These are phyloP conservation scores for Daldinia sp. DNA, from an alignment of 2,329 filamentous ascomycete genomes.

Conservation along the genomic window DNA sequence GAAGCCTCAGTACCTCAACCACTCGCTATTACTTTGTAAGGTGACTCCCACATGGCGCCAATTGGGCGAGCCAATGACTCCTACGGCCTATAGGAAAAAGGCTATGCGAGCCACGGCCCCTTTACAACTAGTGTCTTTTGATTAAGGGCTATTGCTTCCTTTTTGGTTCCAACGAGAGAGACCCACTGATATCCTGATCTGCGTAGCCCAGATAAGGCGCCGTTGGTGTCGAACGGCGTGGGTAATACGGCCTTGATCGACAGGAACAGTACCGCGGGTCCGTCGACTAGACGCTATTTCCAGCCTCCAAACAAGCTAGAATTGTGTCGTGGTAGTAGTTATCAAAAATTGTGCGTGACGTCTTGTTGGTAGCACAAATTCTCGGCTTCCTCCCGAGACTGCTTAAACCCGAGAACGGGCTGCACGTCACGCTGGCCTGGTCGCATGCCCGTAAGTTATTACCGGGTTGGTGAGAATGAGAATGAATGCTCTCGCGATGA, in stretches of 20 bases:
- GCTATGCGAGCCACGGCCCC: neutral
- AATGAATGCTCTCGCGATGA: neutral
- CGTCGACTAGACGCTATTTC: conserved; percentile 4
- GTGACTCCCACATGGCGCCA: neutral
- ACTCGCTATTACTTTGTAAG: neutral
- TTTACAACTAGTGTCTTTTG: neutral
- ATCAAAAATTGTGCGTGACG: neutral
- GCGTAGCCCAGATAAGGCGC: conserved; percentile 1
- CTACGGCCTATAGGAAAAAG: neutral
- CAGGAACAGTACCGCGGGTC: conserved; percentile 12
- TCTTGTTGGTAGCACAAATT: neutral
- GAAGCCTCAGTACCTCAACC: neutral
- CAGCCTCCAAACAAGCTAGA: neutral
- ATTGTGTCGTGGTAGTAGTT: neutral
- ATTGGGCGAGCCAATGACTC: neutral
- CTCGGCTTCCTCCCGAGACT: neutral
- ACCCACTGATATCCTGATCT: conserved; percentile 12
- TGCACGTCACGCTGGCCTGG: neutral
- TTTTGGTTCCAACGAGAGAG: neutral
- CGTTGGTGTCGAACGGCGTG: conserved; percentile 5
- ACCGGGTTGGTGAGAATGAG: neutral
- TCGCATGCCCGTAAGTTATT: neutral
- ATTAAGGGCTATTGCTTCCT: neutral
- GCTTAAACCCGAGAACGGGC: neutral
- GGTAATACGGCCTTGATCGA: conserved; percentile 6